These are phyloP conservation scores for Gossypium ekmanianum DNA, from an alignment of 345 rosid species.

Conservation along the genomic window DNA sequence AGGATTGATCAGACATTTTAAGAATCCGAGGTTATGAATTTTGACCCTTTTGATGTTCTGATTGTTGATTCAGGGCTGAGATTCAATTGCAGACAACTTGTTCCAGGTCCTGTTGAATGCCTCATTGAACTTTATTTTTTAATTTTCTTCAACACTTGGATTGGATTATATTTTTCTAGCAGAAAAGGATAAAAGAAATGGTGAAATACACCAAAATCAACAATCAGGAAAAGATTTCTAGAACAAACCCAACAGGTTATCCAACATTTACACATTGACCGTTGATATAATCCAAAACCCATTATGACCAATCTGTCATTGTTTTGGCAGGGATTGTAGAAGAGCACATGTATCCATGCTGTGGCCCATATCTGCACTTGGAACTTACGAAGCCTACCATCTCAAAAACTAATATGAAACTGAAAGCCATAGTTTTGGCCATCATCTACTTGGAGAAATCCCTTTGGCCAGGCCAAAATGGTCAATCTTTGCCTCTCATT, in stretches of 20 bases:
- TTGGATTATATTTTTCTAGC: too few species aligned
- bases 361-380: conserved; percentile 21
- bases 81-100: not conserved
- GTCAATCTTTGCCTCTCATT: conserved; percentile 17
- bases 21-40: not conserved
- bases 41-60: not conserved
- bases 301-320: conserved; percentile 25
- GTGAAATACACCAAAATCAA: too few species aligned
- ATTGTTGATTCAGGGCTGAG: not conserved
- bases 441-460: not conserved
- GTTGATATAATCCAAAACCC: conserved; percentile 26
- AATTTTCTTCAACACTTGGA: too few species aligned
- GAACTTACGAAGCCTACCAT: not conserved
- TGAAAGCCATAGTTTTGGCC: not conserved
- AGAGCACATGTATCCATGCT: conserved; percentile 24
- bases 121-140: too few species aligned
- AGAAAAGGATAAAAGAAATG: too few species aligned
- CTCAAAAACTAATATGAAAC: not conserved
- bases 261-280: conserved; percentile 19
- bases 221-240: too few species aligned
- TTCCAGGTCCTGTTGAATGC: not conserved
- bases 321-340: conserved; percentile 9
- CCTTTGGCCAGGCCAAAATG: conserved; percentile 23
- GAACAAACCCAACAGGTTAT: too few species aligned
- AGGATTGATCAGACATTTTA: not conserved